Base-by-base conservation (phyloP, 352 stramenopile species). In the Pythium oligandrum region DNA sequence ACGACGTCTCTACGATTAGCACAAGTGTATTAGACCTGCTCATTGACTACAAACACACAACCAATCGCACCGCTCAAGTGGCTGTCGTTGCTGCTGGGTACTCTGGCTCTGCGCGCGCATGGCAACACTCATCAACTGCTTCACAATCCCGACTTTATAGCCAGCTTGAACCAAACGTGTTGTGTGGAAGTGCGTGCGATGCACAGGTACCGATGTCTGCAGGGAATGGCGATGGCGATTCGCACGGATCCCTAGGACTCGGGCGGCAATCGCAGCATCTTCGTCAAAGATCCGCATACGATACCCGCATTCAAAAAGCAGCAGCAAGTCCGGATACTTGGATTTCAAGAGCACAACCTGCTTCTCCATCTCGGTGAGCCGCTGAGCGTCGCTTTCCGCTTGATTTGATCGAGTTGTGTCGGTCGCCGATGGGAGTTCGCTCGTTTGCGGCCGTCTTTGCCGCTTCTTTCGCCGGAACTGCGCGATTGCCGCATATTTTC, bases 281-380 rank as follows among this genome's bases (percentile, higher is more conserved):
- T 84, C 44, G 3, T 68, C 79, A 48, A 95, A 95, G 31, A 92
- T 68, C 4, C 79, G 66, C 64, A 88, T 86, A 56, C 79, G 79
- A 53, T 95, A 95, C 33, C 83, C 85, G 55, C 78, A 90, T 64
- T 93, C 77, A 34, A 93, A 78, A 34, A 90, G 55, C 54, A 93
- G 66, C 45, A 92, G 57, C 30, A 67, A 68, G 45, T 80, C 77
- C 10, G 63, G 54, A 34, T 86, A 51, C 9, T 49, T 11, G 1
- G 34, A 50, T n/a, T 73, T 75, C 46, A 95, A 57, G 32, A 47
- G 61, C 43, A 76, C 59, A 11, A 92, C 78, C 59, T 95, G 84
- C 64, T 84, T 72, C 61, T 92, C 80, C 70, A 92, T 83, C 32
- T 81, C 75, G 4, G 82, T 92, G 9, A 85, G 49, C 26, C 4